These are phyloP conservation scores for Ascoidea asiatica DNA, from an alignment of 805 yeast species.

Conservation along the genomic window DNA sequence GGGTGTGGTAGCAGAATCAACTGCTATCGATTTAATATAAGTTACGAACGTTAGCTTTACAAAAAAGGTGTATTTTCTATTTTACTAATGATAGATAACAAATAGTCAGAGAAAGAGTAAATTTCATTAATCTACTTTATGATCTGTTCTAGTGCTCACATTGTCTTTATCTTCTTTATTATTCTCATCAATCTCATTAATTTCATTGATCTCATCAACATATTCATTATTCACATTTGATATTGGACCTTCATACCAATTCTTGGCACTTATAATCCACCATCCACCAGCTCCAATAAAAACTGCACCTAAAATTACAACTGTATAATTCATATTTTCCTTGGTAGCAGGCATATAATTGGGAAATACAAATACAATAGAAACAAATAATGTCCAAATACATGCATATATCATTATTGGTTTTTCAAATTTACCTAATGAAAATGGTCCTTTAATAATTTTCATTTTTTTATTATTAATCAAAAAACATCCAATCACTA, in stretches of 20 bases:
- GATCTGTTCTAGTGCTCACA: too few species aligned
- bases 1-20: too few species aligned
- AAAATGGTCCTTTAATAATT: conserved; percentile 34
- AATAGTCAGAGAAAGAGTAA: too few species aligned
- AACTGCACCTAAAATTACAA: conserved; percentile 32
- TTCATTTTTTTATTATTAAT: conserved; percentile 31
- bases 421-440: conserved; percentile 28
- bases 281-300: conserved; percentile 25
- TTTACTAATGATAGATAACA: too few species aligned
- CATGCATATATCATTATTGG: conserved; percentile 21
- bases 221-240: conserved; percentile 27
- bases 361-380: conserved; percentile 39
- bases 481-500: conserved; percentile 28
- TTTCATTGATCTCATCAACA: conserved; percentile 5
- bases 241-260: conserved; percentile 37
- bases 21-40: too few species aligned
- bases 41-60: too few species aligned
- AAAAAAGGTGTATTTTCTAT: too few species aligned
- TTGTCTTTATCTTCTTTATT: background rate
- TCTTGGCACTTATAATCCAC: conserved; percentile 34
- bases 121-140: too few species aligned
- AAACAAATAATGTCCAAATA: conserved; percentile 31
- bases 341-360: conserved; percentile 27
- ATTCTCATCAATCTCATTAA: too few species aligned
- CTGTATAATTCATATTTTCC: conserved; percentile 41